These are phyloP conservation scores for Botrytis sinoallii DNA, from an alignment of 2,329 filamentous ascomycete species.

Conservation along the genomic window DNA sequence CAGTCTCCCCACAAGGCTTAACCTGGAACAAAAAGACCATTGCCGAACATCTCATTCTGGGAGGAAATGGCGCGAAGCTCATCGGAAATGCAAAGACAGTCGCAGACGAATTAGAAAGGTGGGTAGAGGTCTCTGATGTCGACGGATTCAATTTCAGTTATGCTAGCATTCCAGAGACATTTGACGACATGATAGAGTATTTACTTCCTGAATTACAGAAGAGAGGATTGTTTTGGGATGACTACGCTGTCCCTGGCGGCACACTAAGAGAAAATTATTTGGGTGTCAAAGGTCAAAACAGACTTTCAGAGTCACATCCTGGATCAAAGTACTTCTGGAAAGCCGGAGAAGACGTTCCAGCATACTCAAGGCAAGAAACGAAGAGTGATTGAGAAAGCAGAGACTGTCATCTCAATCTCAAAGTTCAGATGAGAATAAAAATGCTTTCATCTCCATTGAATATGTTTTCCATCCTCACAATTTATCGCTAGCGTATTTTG, in stretches of 20 bases:
- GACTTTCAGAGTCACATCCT: conserved; percentile 51
- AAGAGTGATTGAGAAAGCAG: background rate
- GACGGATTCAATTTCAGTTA: conserved; percentile 34
- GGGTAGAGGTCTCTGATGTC: conserved; percentile 31
- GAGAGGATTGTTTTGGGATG: conserved; percentile 53
- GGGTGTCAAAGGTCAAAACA: conserved; percentile 47
- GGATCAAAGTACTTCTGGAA: conserved; percentile 44
- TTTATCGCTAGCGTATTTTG: background rate
- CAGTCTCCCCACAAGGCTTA: conserved; percentile 35
- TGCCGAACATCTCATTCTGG: conserved; percentile 31
- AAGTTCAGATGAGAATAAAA: background rate
- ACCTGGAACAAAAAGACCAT: conserved; percentile 40
- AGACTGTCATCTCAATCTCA: background rate
- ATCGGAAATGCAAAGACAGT: conserved; percentile 30
- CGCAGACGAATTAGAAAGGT: conserved; percentile 32
- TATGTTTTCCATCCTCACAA: background rate
- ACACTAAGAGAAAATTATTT: conserved; percentile 62
- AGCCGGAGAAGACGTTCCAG: conserved; percentile 27
- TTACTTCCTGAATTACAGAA: conserved; percentile 61
- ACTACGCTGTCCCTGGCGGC: conserved; percentile 53
- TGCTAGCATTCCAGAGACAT: conserved; percentile 57
- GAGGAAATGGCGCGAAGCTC: conserved; percentile 31
- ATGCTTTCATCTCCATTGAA: background rate
- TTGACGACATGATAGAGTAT: conserved; percentile 64
- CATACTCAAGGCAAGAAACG: conserved; percentile 17